These are phyloP conservation scores for Funneliformis caledonium DNA, from an alignment of 371 early-diverging fungal genomes.

Conservation along the genomic window DNA sequence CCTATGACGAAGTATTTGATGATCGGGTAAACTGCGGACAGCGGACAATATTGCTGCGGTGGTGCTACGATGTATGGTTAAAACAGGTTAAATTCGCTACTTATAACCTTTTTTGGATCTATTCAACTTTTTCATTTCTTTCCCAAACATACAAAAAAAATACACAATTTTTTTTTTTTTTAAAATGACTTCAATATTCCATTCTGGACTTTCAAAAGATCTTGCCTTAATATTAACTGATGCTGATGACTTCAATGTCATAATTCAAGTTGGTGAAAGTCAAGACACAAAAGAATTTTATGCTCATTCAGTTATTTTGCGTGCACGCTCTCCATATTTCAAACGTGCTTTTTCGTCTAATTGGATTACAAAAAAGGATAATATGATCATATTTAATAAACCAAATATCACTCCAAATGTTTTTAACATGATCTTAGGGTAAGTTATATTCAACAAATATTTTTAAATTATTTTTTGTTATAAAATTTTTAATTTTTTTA, in stretches of 20 bases:
- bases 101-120: too few relatives aligned
- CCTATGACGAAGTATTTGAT: too few relatives aligned
- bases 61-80: too few relatives aligned
- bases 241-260: neutral
- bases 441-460: neutral
- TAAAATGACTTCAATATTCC: neutral
- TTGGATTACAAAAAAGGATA: neutral
- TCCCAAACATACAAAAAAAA: too few relatives aligned
- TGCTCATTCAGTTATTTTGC: conserved; percentile 5
- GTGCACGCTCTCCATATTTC: conserved; percentile 26
- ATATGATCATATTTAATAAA: neutral
- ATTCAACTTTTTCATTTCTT: too few relatives aligned
- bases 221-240: neutral
- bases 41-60: too few relatives aligned
- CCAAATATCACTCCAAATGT: neutral
- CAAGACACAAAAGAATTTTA: neutral
- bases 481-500: neutral
- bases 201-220: neutral
- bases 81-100: too few relatives aligned
- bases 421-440: neutral
- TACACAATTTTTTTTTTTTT: too few relatives aligned
- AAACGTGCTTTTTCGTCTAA: neutral
- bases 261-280: neutral
- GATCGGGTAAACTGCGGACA: too few relatives aligned
- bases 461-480: neutral